phyloP scores from a whole-genome alignment of 2,329 filamentous ascomycete species.

The Stagonosporopsis rhizophila region DNA sequence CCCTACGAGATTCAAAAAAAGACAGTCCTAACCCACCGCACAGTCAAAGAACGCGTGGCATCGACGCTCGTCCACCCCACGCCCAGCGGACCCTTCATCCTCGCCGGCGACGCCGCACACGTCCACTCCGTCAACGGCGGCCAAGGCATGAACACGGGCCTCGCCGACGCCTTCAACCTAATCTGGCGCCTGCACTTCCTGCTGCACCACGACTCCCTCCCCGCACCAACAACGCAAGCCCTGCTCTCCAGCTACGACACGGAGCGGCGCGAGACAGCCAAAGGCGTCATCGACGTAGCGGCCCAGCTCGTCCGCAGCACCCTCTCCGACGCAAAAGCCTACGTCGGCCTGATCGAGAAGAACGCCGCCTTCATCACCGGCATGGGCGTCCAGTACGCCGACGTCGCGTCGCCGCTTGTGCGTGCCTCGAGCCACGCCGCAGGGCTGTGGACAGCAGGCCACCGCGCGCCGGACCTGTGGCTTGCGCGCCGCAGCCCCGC shows the following conservation, averaged over 20 bases:
- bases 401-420: constrained; percentile 47
- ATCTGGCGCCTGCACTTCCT: constrained; percentile 26
- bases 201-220: constrained; percentile 3
- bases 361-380: constrained; percentile 60
- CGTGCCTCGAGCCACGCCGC: constrained; percentile 38
- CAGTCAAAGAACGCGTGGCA: constrained; percentile 31
- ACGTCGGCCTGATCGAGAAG: constrained; percentile 57
- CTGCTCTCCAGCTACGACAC: constrained; percentile 54
- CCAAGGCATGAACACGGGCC: constrained; percentile 33
- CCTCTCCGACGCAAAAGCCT: constrained; percentile 53
- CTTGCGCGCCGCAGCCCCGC: no score
- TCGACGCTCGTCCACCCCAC: constrained; percentile 22
- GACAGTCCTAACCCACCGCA: no score
- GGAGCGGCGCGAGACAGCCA: constrained; percentile 54
- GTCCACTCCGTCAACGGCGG: constrained; percentile 33
- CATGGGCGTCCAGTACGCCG: constrained; percentile 55
- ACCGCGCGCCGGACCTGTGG: constrained; percentile 37
- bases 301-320: constrained; percentile 57
- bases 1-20: no score
- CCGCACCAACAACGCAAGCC: neutral
- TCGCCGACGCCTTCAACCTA: constrained; percentile 26
- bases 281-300: constrained; percentile 57
- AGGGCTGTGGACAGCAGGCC: constrained; percentile 43
- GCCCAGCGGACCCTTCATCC: constrained; percentile 21
- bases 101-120: constrained; percentile 31